Evolutionary conservation across 1,284 basidiomycete species (phyloP), one percentile per base, ranked within the genome.

Genomic region (Vanrija sp.): DNA sequence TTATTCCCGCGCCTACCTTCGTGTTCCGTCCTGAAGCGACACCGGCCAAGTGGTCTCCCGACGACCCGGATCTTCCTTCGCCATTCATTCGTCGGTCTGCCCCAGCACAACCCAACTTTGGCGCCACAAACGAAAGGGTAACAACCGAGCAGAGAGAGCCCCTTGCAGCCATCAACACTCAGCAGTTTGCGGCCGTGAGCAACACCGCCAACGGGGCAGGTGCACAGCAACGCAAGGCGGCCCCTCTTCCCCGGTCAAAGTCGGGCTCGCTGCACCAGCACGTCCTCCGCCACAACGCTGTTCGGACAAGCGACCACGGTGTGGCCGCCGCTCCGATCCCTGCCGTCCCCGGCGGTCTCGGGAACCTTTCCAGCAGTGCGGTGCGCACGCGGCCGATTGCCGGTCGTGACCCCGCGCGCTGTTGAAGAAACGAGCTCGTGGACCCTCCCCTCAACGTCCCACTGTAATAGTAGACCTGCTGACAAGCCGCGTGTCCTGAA

Each of bases 11-110:
- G 0, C 68, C 71, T 1, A 54, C 61, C 3, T 74, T 60, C 34
- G 53, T 62, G 7, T 74, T 69, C 47, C 61, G 66, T 6, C 69
- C 71, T 49, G 65, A 66, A 19, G 68, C 72, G 7, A 75, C 73
- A 9, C 73, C 73, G 0, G 72, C 71, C 10, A 74, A 73, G 55
- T 75, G 72, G 72, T 39, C 57, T 8, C 34, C 61, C 8, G 72
- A 74, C 15, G 72, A 73, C 55, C 67, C 68, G 6, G 73, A 75
- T 42, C 55, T 69, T 8, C 73, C 73, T 6, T 65, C 61, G 0
- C 73, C 73, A 0, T 75, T 75, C 65, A 29, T 75, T 8, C 55
- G 64, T 0, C 58, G 69, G 18, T 44, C 45, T 19, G 44, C 60
- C n/a, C 54, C 65, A 8, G 57, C 60, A 2, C 51, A 54, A 5